Base-by-base conservation (phyloP, 768 basidiomycete species). In the Nevesoporus exiguus region DNA sequence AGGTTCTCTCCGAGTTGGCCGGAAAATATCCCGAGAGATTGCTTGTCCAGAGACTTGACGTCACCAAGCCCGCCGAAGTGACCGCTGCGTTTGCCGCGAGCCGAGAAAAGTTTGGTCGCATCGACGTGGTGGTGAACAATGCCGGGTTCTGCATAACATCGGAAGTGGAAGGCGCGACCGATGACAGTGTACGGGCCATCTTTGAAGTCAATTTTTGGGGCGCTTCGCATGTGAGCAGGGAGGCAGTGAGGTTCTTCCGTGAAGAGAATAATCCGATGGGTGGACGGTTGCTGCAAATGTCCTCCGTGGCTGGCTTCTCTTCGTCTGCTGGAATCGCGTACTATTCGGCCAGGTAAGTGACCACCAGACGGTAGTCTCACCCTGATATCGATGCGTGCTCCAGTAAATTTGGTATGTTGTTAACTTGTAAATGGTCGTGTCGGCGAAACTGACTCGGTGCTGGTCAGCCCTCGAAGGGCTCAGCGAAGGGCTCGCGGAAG, bases 121-220 rank as follows among this genome's bases (percentile, higher is more conserved):
- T 73, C 9, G 69, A 73, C 27, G 36, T 52, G 27, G 51, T 52
- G 27, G 51, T 52, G 36, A 52, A 52, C n/a, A 52, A 52, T 31
- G 51, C 51, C 1, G 51, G 51, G 27, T 29, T 52, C 8, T 25
- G 44, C 5, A 1, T 52, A 1, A 2, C 39, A 4, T 13, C 44
- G 3, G 51, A 52, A 5, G 34, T 45, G 66, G 76, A 78, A 53
- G 68, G 57, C 7, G 70, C 66, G 0, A 50, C 68, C 0, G 73
- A 74, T 7, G 63, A 66, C 15, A 64, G 50, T 25, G 76, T 76
- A 0, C 67, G 73, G 14, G 37, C 49, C 7, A 49, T 72, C 17
- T 72, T 79, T 34, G 78, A 78, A 49, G 71, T 77, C 11, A 65
- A 72, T 40, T 80, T 78, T 51, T 78, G 77, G 75, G 77, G 74